Evolutionary conservation across 345 rosid genomes (phyloP).

Genomic region (Dimocarpus longan): DNA sequence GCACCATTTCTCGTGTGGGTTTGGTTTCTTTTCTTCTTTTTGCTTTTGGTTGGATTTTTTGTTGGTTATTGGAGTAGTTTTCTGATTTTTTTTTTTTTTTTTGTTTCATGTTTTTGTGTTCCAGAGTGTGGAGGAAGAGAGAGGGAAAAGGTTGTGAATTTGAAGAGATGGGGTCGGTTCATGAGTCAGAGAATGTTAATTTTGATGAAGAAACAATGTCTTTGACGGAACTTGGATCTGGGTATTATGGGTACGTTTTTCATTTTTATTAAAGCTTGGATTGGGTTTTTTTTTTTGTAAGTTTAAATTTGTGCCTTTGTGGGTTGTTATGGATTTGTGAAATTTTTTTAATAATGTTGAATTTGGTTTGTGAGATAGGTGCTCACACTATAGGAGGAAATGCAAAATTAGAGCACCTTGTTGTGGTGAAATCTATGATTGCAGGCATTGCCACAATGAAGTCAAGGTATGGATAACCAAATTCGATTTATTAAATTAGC

Average conservation of each 20-base stretch:
- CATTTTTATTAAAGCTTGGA: neutral
- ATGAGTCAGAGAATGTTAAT: slow-evolving; percentile 7
- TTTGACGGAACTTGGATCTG: slow-evolving; percentile 50
- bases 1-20: neutral
- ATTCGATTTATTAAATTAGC: neutral
- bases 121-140: slow-evolving; percentile 18
- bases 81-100: neutral
- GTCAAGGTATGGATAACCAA: slow-evolving; percentile 51
- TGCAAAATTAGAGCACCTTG: slow-evolving; percentile 90
- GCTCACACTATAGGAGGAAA: slow-evolving; percentile 79
- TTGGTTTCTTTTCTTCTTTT: neutral
- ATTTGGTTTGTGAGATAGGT: slow-evolving; percentile 38
- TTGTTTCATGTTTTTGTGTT: slow-evolving; percentile 9
- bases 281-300: neutral
- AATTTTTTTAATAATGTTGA: neutral
- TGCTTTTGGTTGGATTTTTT: neutral
- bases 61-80: neutral
- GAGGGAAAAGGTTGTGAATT: neutral
- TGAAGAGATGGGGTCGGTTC: slow-evolving; percentile 19
- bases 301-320: slow-evolving; percentile 1
- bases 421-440: slow-evolving; percentile 75
- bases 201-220: slow-evolving; percentile 19
- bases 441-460: slow-evolving; percentile 95
- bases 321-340: neutral
- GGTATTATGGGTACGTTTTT: slow-evolving; percentile 63